phyloP scores from a whole-genome alignment of 2,329 filamentous ascomycete genomes.

The Magnaporthales sp. region DNA sequence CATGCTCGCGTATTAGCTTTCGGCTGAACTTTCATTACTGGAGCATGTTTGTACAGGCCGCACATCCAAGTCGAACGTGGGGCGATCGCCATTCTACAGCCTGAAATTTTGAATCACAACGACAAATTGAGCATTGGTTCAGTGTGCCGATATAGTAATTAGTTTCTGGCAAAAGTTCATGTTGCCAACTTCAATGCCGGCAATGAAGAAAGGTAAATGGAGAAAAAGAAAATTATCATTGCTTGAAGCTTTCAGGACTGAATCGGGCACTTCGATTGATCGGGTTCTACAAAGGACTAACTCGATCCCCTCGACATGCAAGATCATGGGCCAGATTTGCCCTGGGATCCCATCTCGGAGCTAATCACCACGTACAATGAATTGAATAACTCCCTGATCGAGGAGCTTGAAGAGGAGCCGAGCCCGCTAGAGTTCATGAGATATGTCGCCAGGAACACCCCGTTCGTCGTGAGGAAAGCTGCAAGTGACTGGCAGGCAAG shows the following conservation, averaged over 20 bases:
- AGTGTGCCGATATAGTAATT: background rate
- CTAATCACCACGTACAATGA: slow-evolving; percentile 66
- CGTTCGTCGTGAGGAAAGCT: slow-evolving; percentile 61
- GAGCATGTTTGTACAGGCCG: background rate
- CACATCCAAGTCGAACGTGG: background rate
- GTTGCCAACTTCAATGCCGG: background rate
- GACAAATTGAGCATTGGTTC: background rate
- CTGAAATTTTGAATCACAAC: background rate
- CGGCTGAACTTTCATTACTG: too few species aligned
- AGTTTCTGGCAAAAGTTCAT: background rate
- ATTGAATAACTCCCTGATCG: slow-evolving; percentile 53
- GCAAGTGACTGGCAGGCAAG: slow-evolving; percentile 56
- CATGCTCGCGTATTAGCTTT: too few species aligned
- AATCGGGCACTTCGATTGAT: background rate
- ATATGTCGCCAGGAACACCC: slow-evolving; percentile 63
- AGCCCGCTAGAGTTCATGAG: slow-evolving; percentile 74
- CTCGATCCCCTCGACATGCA: background rate
- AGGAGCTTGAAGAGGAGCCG: slow-evolving; percentile 55
- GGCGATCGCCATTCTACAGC: background rate
- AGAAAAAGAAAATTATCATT: background rate
- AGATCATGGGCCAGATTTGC: background rate
- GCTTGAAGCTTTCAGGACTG: background rate
- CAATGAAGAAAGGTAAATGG: background rate
- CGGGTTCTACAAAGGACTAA: background rate
- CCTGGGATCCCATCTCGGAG: slow-evolving; percentile 33